Base-by-base conservation (phyloP, 192 early-diverging fungal species). In the Dispira parvispora region DNA sequence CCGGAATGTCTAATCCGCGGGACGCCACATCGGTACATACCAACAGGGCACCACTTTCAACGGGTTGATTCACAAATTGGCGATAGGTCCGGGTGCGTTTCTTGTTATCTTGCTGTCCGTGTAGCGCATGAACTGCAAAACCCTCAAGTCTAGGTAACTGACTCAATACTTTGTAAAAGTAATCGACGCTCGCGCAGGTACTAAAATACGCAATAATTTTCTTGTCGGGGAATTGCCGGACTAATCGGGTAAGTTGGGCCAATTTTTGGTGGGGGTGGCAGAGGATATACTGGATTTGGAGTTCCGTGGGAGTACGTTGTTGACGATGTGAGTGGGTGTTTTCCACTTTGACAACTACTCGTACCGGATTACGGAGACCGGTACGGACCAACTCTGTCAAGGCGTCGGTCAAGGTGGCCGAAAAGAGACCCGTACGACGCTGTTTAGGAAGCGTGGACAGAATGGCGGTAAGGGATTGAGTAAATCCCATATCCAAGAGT, bases 171-270 rank as follows among this genome's bases (percentile, higher is more conserved):
- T 84, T 84, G 77, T 80, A 89, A 68, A 91, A 94, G 66, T 96
- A 99, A 69, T 99, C 96, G 20, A 99, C 96, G 44, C 84, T 82
- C 10, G 93, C 90, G 63, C 96, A 94, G 0, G 94, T 96, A n/a
- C 86, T 82, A 66, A 97, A 92, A 66, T 97, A 99, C 14, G 96
- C 79, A 47, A 99, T 96, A 46, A 82, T 86, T 67, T 95, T 97
- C 62, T 86, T 83, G 55, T 83, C 57, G 2, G 63, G 69, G 64
- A 73, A 71, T 26, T 64, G 70, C 43, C 77, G 74, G 21, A 92
- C 69, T 27, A 86, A 65, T 49, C 86, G 84, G 27, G 85, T 63
- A 2, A 97, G 60, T 66, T 87, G 81, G 5, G 82, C 74, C 45
- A 91, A 66, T 69, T 96, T 97, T 65, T 91, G 85, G 28, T 88